Base-by-base conservation (phyloP, 2,329 filamentous ascomycete species). In the Alternaria brassicae region DNA sequence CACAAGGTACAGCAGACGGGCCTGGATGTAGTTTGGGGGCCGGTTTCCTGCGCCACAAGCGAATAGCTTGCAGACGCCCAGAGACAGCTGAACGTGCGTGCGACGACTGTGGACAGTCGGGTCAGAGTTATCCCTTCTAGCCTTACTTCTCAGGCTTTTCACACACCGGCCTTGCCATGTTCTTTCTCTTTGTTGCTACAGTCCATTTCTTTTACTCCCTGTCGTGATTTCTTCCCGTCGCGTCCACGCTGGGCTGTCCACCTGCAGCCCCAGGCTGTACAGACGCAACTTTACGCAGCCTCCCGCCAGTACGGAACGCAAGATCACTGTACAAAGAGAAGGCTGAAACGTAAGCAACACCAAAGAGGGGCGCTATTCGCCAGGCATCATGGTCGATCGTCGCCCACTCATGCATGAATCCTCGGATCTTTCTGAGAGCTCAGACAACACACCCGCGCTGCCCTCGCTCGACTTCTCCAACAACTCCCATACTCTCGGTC, bases 361-460 rank as follows among this genome's bases (percentile, higher is more conserved):
- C 48, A 45, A 57, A 51, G 27, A 56, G 48, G 34, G 45, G 47
- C 34, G 21, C 25, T 25, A 47, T 23, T 25, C 47, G 21, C 34
- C 41, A 44, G 58, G 36, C 62, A 57, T 40, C 51, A 77, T 76
- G 72, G 68, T 69, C 54, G 74, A 76, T 59, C 70, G 65, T 37
- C 72, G 69, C 51, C 70, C 71, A 53, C 70, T 75, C 45, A 69
- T 74, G 27, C 61, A 63, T 42, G 68, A 75, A 53, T 54, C 69
- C 32, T 63, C 69, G 3, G 71, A 73, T 48, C 57, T 69, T 44
- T 71, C 72, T 53, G 66, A 72, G 56, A 68, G 65, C 40, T 65
- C 70, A 45, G 67, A 67, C 36, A 67, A 58, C 28, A 69, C 68
- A n/a, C 69, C 68, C 58, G 71, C 68, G 56, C 56, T 75, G 56